A percentile compares a stretch with the other conserved stretches of the same genome.
These are phyloP conservation scores for Heliocybe sulcata DNA, from an alignment of 1,284 basidiomycete genomes.

Conservation along the genomic window DNA sequence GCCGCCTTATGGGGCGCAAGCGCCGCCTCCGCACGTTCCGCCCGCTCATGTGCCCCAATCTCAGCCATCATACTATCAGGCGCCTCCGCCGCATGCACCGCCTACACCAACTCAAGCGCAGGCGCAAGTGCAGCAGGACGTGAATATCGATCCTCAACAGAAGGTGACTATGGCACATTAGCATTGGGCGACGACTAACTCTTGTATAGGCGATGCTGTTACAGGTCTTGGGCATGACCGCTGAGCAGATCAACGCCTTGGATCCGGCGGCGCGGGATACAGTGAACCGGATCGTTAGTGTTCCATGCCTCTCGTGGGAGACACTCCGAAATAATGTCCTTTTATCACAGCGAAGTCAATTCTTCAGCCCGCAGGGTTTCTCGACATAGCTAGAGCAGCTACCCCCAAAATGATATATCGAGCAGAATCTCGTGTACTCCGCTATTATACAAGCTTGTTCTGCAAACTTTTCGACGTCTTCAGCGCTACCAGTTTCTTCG, in stretches of 20 bases:
- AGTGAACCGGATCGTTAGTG: slow-evolving; percentile 77
- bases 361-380: slow-evolving; percentile 13
- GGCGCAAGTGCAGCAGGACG: slow-evolving; percentile 3
- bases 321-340: slow-evolving; percentile 3
- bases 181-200: slow-evolving; percentile 9
- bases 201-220: slow-evolving; percentile 64
- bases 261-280: slow-evolving; percentile 79
- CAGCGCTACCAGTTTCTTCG: slow-evolving; percentile 55
- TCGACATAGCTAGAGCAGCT: too few species aligned
- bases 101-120: slow-evolving; percentile 11
- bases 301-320: background rate
- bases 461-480: slow-evolving; percentile 57
- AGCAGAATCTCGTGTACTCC: background rate
- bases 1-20: background rate
- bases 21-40: background rate
- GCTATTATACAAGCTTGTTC: slow-evolving; percentile 36
- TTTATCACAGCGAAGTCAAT: slow-evolving; percentile 35
- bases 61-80: slow-evolving; percentile 11
- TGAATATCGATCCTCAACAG: slow-evolving; percentile 24
- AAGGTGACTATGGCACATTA: slow-evolving; percentile 18
- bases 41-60: slow-evolving; percentile 8
- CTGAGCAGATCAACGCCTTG: slow-evolving; percentile 82
- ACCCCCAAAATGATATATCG: too few species aligned
- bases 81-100: slow-evolving; percentile 20
- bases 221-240: slow-evolving; percentile 82